Conservation (phyloP, 2,329 filamentous ascomycete species). For the Didymella keratinophila region DNA sequence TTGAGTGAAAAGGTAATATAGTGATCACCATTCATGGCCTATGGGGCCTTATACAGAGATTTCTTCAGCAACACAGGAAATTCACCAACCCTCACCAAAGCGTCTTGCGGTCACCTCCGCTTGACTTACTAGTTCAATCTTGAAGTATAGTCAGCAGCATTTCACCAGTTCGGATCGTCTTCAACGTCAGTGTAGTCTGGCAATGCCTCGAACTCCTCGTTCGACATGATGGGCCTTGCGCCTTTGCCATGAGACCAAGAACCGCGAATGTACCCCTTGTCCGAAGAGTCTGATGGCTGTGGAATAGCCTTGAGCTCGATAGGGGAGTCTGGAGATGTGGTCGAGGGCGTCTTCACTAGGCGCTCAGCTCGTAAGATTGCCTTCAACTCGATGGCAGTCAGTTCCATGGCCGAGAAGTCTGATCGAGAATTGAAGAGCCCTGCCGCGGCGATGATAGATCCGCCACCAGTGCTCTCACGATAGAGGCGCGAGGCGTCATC, state of each 20-base stretch:
- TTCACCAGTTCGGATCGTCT: conserved; percentile 1
- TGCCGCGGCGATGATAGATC: neutral
- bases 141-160: too few relatives aligned
- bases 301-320: neutral
- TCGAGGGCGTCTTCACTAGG: neutral
- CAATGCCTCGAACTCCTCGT: conserved; percentile 7
- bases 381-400: neutral
- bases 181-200: neutral
- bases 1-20: too few relatives aligned
- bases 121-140: neutral
- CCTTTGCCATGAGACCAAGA: neutral
- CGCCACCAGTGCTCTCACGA: too few relatives aligned
- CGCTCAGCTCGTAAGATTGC: neutral
- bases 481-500: neutral
- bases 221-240: conserved; percentile 1
- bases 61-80: neutral
- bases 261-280: neutral
- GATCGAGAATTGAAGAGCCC: neutral
- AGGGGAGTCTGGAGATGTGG: neutral
- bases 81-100: neutral
- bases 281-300: neutral
- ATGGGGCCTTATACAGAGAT: too few relatives aligned
- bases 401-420: neutral
- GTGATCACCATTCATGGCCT: neutral
- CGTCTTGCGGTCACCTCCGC: neutral